Base-by-base conservation (phyloP, 192 early-diverging fungal genomes). In the Podila verticillata region DNA sequence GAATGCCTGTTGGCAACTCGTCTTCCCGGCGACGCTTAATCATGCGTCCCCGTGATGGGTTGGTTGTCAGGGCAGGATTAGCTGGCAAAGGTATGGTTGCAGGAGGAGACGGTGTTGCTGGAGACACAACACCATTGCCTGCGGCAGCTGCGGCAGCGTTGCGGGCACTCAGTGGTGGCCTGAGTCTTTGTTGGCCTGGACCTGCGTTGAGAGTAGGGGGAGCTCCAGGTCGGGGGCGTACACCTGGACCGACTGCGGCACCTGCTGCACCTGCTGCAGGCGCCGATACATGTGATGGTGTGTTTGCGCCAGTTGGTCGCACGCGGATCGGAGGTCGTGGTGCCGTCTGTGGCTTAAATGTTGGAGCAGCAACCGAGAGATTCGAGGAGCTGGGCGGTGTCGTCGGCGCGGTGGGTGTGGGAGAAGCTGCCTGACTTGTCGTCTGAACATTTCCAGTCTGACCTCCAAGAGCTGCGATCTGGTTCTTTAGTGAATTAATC, bases 401-500 rank as follows among this genome's bases (percentile, higher is more conserved):
- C 1, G 72, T 12, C 10, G 59, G 39, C 13, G 39, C 39, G 2
- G 39, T 10, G 13, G 36, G 31, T 32, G 62, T 26, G 3, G 63
- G 20, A n/a, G 24, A 48, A 2, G 54, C 15, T 34, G 51, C n/a
- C 15, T 3, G 51, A 10, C 26, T 30, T 28, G 57, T 20, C 15
- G 26, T 22, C n/a, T n/a, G n/a, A 13, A 30, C 63, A 22, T 47
- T 68, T 8, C 13, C 49, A 13, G n/a, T 12, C 12, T 57, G 4
- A 20, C 30, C 10, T 49, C 35, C 65, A 10, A 26, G 35, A n/a
- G 22, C 72, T 2, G 66, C 54, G 5, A 87, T 69, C 57, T 72
- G 83, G 20, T 67, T 73, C 56, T 85, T 84, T 54, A 89, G 57
- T 15, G 77, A 72, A 4, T 72, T 70, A 13, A 85, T 83, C 32